phyloP scores from a whole-genome alignment of 2,329 filamentous ascomycete species.

The Pseudogymnoascus verrucosus region DNA sequence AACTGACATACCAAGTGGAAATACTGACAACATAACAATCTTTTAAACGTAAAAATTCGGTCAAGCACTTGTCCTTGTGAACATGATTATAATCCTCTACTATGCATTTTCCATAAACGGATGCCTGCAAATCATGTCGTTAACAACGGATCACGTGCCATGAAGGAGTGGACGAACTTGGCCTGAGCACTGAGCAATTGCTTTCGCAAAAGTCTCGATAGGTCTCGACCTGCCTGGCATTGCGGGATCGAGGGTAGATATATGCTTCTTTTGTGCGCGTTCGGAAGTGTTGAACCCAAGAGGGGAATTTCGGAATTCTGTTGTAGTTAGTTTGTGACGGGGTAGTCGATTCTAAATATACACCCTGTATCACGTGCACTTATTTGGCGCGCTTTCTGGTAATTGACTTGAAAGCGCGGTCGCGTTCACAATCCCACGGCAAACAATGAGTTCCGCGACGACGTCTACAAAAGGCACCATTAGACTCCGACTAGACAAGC shows the following conservation, averaged over 20 bases:
- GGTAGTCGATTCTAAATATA: not conserved
- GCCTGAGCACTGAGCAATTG: conserved; percentile 55
- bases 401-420: not conserved
- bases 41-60: conserved; percentile 78
- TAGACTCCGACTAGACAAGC: not conserved
- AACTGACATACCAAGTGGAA: not conserved
- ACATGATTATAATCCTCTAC: conserved; percentile 83
- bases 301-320: not conserved
- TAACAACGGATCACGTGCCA: not conserved
- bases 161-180: conserved; percentile 41
- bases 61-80: conserved; percentile 80
- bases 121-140: conserved; percentile 47
- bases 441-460: not conserved
- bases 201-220: conserved; percentile 60
- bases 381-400: not conserved
- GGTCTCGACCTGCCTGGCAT: conserved; percentile 44
- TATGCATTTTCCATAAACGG: conserved; percentile 85
- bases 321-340: not conserved
- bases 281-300: not conserved
- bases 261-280: not conserved
- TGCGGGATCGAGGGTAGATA: not conserved
- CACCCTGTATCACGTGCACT: not conserved
- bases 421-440: not conserved
- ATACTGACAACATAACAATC: conserved; percentile 72
- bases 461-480: not conserved